Evolutionary conservation across 345 rosid species (phyloP), one percentile per base, ranked within the genome.

Genomic region (Cardiospermum halicacabum): DNA sequence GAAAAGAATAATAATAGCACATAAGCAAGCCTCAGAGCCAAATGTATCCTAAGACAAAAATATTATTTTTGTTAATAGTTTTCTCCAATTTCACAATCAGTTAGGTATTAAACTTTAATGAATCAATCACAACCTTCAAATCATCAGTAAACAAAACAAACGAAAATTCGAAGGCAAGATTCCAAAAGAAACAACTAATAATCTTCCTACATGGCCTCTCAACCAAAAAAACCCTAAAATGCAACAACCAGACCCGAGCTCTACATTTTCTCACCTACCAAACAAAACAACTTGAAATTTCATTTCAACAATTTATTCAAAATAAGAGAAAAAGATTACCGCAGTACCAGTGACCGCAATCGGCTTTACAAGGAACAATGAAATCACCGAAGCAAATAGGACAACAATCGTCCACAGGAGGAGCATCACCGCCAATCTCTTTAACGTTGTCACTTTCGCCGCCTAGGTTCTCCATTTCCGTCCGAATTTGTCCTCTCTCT

Each of bases 321-420:
- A 57, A 3, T n/a, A 40, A 54, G 6, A 11, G 0, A 4, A 31
- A 11, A 58, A 57, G 71, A 78, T 73, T 68, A 92, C 96, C 98
- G 72, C 96, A 92, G 77, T 74, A 92, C 98, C 98, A 92, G 78
- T 92, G 98, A 49, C 95, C 88, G 72, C 98, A 92, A 67, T 73
- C 78, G 50, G 95, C 78, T 53, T 76, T 79, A 76, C 96, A 89
- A 25, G 96, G 85, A 69, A 92, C 68, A 51, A 77, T 59, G 72
- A 82, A 92, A 53, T 82, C 62, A 22, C 87, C 80, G 65, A 87
- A 89, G 70, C 92, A 92, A 71, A 92, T 87, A 18, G 96, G 93
- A 58, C 96, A 89, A 49, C 85, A 74, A 69, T 92, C 98, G 48
- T 89, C 98, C 4, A 70, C 77, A 0, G 96, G 95, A 72, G 96